phyloP scores from a whole-genome alignment of 23 red algal genomes.

The Agarophyton chilense region DNA sequence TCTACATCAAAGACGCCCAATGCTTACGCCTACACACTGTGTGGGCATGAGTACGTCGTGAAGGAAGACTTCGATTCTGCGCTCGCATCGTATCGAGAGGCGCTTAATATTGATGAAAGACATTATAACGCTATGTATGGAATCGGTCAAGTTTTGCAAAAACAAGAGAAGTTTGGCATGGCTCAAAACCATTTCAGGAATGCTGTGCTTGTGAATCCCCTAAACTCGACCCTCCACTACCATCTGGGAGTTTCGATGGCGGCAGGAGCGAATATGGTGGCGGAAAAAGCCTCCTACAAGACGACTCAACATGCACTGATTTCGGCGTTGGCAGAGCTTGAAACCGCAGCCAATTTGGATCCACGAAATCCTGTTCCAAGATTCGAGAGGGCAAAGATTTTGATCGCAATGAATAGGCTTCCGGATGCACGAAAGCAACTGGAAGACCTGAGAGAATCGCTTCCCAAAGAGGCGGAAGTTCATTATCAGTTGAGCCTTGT shows the following conservation, averaged over 20 bases:
- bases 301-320: constrained; percentile 47
- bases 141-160: constrained; percentile 88
- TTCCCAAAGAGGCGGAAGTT: constrained; percentile 88
- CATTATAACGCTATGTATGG: constrained; percentile 97
- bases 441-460: constrained; percentile 61
- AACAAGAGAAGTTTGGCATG: constrained; percentile 77
- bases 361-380: constrained; percentile 79
- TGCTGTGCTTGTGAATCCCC: constrained; percentile 81
- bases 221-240: constrained; percentile 84
- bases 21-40: constrained; percentile 87
- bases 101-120: constrained; percentile 83
- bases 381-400: constrained; percentile 87
- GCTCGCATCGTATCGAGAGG: constrained; percentile 76
- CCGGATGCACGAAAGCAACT: constrained; percentile 77
- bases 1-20: constrained; percentile 31
- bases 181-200: constrained; percentile 82
- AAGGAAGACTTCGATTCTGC: constrained; percentile 91
- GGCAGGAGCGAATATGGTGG: constrained; percentile 21
- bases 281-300: constrained; percentile 3
- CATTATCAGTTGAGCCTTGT: constrained; percentile 86
- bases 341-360: constrained; percentile 74
- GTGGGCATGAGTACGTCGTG: constrained; percentile 90
- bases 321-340: constrained; percentile 77
- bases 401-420: constrained; percentile 74
- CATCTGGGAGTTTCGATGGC: constrained; percentile 82